These are phyloP conservation scores for Fusarium albosuccineum DNA, from an alignment of 2,329 filamentous ascomycete genomes.

Conservation along the genomic window DNA sequence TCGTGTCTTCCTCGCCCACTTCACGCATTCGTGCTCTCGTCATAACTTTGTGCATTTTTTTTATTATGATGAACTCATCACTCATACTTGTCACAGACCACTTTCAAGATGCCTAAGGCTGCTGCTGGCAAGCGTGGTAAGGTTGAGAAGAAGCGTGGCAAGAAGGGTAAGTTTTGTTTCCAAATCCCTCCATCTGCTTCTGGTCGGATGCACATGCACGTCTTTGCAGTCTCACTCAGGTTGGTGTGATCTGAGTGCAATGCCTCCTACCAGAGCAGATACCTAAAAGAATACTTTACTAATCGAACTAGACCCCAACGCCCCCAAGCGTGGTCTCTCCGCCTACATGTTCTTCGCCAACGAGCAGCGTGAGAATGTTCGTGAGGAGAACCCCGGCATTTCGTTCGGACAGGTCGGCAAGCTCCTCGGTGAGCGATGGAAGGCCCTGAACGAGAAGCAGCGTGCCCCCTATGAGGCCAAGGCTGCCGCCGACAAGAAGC, in stretches of 20 bases:
- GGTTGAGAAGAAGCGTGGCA: conserved; percentile 67
- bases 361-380: conserved; percentile 97
- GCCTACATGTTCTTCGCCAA: conserved; percentile 99
- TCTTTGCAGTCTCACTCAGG: background rate
- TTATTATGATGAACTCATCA: conserved; percentile 1
- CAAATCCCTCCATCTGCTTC: background rate
- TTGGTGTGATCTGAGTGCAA: no score
- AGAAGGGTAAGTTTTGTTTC: conserved; percentile 69
- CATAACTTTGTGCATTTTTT: background rate
- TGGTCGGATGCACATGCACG: background rate
- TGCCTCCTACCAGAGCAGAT: no score
- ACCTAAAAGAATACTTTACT: background rate
- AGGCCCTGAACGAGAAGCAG: conserved; percentile 94
- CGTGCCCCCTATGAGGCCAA: conserved; percentile 95
- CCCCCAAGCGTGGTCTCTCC: conserved; percentile 98
- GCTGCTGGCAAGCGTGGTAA: conserved; percentile 65
- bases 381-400: conserved; percentile 98
- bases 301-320: conserved; percentile 82
- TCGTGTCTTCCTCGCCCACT: background rate
- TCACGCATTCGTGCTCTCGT: background rate
- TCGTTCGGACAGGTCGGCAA: conserved; percentile 99
- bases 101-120: conserved; percentile 70
- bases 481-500: conserved; percentile 97
- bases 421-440: conserved; percentile 98
- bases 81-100: conserved; percentile 49